Conservation (phyloP, 2,329 filamentous ascomycete genomes). For the Chalaropsis ovoidea region DNA sequence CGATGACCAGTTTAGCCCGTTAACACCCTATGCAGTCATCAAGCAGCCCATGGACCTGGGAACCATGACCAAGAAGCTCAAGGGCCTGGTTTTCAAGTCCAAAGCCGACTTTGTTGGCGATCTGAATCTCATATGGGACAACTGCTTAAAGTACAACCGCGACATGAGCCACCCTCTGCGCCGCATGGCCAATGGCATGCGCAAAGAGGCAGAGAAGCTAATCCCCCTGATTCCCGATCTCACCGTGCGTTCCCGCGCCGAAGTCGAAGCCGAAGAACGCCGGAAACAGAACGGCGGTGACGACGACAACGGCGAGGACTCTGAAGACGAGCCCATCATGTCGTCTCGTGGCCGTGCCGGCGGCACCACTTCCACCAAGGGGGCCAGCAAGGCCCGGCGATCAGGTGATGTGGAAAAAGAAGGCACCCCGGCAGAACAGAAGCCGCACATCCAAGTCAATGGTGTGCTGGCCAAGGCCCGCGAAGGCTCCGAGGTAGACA, state of each 20-base stretch:
- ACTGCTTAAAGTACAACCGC: slow-evolving; percentile 91
- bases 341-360: slow-evolving; percentile 87
- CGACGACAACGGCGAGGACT: slow-evolving; percentile 76
- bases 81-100: slow-evolving; percentile 65
- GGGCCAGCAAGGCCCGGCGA: slow-evolving; percentile 62
- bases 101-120: slow-evolving; percentile 93
- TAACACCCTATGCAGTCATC: slow-evolving; percentile 50
- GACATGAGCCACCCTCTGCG: slow-evolving; percentile 77
- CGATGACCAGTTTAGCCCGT: slow-evolving; percentile 26
- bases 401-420: slow-evolving; percentile 55
- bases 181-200: slow-evolving; percentile 91
- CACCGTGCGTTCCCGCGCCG: slow-evolving; percentile 76
- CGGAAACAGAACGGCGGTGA: slow-evolving; percentile 78
- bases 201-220: slow-evolving; percentile 93
- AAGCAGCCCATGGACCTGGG: slow-evolving; percentile 97
- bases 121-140: slow-evolving; percentile 90
- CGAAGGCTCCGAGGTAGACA: slow-evolving; percentile 76
- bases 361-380: slow-evolving; percentile 51
- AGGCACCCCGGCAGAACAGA: slow-evolving; percentile 67
- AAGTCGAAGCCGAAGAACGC: slow-evolving; percentile 81
- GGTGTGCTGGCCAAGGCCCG: slow-evolving; percentile 50
- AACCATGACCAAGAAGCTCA: slow-evolving; percentile 96
- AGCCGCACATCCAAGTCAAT: slow-evolving; percentile 59
- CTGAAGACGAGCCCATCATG: slow-evolving; percentile 97
- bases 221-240: slow-evolving; percentile 92